These are phyloP conservation scores for Tylopilus orsonianus DNA, from an alignment of 1,284 basidiomycete genomes.

Conservation along the genomic window DNA sequence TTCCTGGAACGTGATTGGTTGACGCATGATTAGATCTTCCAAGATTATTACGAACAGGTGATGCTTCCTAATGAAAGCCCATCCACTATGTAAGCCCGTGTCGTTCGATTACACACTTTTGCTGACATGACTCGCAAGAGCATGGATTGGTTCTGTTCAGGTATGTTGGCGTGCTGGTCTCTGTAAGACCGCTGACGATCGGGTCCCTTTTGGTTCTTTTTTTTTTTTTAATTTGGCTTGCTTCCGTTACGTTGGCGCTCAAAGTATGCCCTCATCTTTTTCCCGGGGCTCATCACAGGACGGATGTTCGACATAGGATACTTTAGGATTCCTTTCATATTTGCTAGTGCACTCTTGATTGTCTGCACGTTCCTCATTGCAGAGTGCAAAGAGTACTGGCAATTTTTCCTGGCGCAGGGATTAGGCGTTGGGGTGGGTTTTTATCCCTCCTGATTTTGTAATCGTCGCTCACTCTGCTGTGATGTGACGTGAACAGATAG, in stretches of 20 bases:
- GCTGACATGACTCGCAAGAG: slow-evolving; percentile 20
- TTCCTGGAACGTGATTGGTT: background rate
- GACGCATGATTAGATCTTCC: slow-evolving; percentile 28
- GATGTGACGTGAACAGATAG: slow-evolving; percentile 14
- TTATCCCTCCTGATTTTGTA: background rate
- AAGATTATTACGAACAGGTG: slow-evolving; percentile 37
- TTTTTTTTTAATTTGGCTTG: no score
- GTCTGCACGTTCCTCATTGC: slow-evolving; percentile 48
- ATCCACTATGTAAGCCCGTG: slow-evolving; percentile 30
- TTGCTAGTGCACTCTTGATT: slow-evolving; percentile 42
- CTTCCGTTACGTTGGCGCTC: background rate
- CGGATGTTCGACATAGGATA: slow-evolving; percentile 33
- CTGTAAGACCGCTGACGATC: background rate
- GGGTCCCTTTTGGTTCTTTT: no score
- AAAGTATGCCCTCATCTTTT: slow-evolving; percentile 42
- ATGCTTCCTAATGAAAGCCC: slow-evolving; percentile 27
- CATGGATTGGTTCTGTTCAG: slow-evolving; percentile 42
- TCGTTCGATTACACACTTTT: background rate
- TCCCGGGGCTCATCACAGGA: slow-evolving; percentile 33
- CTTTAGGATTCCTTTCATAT: slow-evolving; percentile 34
- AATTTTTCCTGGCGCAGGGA: slow-evolving; percentile 52
- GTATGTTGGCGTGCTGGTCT: slow-evolving; percentile 2
- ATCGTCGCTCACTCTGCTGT: background rate
- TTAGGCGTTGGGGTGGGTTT: slow-evolving; percentile 42
- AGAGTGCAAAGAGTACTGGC: slow-evolving; percentile 53